Evolutionary conservation across 805 yeast species (phyloP), one percentile per base, ranked within the genome.

Genomic region (Yamadazyma nakazawae): DNA sequence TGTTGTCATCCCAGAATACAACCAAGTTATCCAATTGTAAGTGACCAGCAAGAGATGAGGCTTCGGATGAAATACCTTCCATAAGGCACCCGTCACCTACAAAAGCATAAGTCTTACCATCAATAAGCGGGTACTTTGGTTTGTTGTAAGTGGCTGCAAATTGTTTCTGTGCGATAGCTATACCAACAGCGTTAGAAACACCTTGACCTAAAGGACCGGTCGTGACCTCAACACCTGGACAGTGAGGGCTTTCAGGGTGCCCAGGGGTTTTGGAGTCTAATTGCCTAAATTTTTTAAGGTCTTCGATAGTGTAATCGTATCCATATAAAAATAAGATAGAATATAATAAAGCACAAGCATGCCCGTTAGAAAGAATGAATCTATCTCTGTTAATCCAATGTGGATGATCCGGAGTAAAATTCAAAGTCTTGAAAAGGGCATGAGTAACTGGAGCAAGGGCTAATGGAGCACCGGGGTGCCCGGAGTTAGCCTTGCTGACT

Each of bases 201-300:
- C 99, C 99, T 76, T 92, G 99, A 68, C 99, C 99, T 62, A 92
- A 81, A 48, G 99, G 98, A 70, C 99, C 99, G 52, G 98, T 92
- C 68, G 98, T 90, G 62, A 91, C 96, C 69, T 92, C 99, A 18
- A 90, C 82, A 67, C 98, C 98, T 44, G 94, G 90, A 51, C 86
- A 79, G 63, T 87, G 95, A 45, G 56, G 53, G 52, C 74, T 80
- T 76, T 92, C 99, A 47, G 99, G 99, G 75, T 92, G 99, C 58
- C 99, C 99, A 42, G 99, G 98, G 51, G 96, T 85, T 74, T 83
- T 85, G 54, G 98, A 90, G 64, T 79, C 78, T 62, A 91, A 71
- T 72, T 88, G 95, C 79, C 98, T 86, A 76, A 94, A 94, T 53
- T 78, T 70, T 78, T 90, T 85, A 70, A 92, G 78, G 71, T 92